phyloP scores from a whole-genome alignment of 2,329 filamentous ascomycete genomes.

The Aaosphaeria pasadenensis region DNA sequence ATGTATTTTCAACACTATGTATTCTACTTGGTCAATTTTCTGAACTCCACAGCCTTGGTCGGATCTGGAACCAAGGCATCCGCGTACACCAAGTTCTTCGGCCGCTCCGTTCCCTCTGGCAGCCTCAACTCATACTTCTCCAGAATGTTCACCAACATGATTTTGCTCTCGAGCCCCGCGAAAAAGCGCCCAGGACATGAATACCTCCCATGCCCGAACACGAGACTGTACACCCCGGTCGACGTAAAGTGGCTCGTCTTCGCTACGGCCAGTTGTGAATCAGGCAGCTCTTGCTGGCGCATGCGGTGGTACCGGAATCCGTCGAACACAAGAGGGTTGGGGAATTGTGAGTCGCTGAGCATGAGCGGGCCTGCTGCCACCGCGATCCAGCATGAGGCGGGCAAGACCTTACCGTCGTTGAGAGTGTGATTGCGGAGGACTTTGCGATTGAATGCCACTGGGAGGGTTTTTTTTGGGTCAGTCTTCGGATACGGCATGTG shows the following conservation, averaged over 20 bases:
- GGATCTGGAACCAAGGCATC: slow-evolving; percentile 3
- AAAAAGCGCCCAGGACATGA: slow-evolving; percentile 2
- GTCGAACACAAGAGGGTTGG: slow-evolving; percentile 2
- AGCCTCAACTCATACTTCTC: slow-evolving; percentile 2
- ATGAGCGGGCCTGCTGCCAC: slow-evolving; percentile 1
- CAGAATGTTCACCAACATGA: slow-evolving; percentile 1
- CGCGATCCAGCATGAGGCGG: slow-evolving; percentile 1
- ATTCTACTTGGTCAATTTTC: not conserved
- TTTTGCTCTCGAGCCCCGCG: slow-evolving; percentile 1
- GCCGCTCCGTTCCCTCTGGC: not conserved
- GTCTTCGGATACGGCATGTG: not conserved
- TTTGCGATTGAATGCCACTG: slow-evolving; percentile 3
- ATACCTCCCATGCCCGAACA: slow-evolving; percentile 1
- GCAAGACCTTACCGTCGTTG: slow-evolving; percentile 2
- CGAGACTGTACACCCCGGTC: not conserved
- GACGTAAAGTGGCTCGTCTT: not conserved
- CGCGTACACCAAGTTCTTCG: not conserved
- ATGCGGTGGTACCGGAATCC: slow-evolving; percentile 4
- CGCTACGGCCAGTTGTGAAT: not conserved
- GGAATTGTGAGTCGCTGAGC: not conserved
- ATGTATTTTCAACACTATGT: not conserved
- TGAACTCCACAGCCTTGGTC: slow-evolving; percentile 1
- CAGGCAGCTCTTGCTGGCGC: not conserved
- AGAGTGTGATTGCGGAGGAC: not conserved
- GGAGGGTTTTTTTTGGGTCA: not conserved